Evolutionary conservation across 1,139 yeast species (phyloP), one percentile per base, ranked within the genome.

Genomic region (Protomyces arabidopsidicola): DNA sequence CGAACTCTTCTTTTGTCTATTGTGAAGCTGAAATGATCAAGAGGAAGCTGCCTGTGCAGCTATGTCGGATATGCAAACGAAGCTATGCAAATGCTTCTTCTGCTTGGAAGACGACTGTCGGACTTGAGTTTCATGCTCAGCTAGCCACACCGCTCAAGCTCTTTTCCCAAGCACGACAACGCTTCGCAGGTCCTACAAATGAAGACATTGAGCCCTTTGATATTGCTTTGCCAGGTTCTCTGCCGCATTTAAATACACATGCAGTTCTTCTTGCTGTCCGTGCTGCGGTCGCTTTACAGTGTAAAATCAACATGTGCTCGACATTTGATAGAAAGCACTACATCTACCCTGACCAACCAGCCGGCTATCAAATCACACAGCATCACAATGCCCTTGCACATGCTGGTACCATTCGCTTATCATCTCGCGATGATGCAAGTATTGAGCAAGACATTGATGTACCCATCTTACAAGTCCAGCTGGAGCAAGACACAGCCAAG

Each of bases 291-390:
- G 90, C 95, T 0, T 75, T 91, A 60, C 79, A 85, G 55, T 83
- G 91, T 67, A 74, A 79, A 0, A 80, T 93, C 20, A 83, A 84
- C 66, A 68, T 75, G 0, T 69, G 73, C 10, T 87, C 93, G 0
- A 77, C 86, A 1, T 93, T 93, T 73, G 99, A 93, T 72, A 78
- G 99, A 68, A 93, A 93, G 73, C 99, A 93, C 74, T 93, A 93
- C 74, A 91, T 93, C 74, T 93, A 93, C 73, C 95, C 95, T 0
- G 99, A 93, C 74, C 98, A 93, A 74, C 98, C 98, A 0, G 77
- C 88, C 62, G 99, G 99, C 0, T 93, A 90, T 74, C 99, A 93
- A 73, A 86, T 93, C 64, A 93, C 99, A 0, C 99, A 93, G 75
- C 88, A 84, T 71, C 90, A 82, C 60, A 80, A 81, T 55, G 98